Evolutionary conservation across 106 monocot species (phyloP).

Genomic region (Phalaenopsis equestris): DNA sequence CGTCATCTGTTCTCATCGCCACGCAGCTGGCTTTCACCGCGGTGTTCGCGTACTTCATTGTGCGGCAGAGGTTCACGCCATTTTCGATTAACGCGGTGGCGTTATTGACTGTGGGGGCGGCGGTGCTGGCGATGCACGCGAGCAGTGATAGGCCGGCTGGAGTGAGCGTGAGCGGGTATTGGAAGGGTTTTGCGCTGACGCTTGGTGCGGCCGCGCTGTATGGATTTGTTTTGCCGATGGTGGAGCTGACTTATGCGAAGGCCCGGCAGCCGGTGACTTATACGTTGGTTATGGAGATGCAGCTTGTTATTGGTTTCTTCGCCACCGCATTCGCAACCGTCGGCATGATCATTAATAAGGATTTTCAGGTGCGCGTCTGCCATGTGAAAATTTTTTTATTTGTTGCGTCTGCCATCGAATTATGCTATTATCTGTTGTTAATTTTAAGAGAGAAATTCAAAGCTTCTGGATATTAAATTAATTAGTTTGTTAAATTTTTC

Average conservation of each 20-base stretch:
- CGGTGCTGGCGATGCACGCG: constrained; percentile 9
- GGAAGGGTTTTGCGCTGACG: constrained; percentile 9
- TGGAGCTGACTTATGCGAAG: constrained; percentile 14
- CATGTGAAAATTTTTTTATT: no score
- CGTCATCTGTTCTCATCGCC: neutral
- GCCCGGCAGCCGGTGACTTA: neutral
- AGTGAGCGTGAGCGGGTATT: constrained; percentile 2
- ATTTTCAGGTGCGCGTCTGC: constrained; percentile 15
- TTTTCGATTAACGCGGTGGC: constrained; percentile 7
- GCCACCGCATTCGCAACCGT: neutral
- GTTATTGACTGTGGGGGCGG: constrained; percentile 14
- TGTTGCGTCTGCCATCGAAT: no score
- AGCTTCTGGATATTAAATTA: no score
- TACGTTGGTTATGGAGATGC: constrained; percentile 12
- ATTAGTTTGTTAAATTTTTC: no score
- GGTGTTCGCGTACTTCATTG: constrained; percentile 12
- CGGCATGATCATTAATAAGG: constrained; percentile 4
- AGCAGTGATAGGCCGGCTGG: constrained; percentile 4
- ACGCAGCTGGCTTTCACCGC: constrained; percentile 22
- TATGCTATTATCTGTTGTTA: no score
- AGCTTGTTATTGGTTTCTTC: constrained; percentile 3
- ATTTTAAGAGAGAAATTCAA: no score
- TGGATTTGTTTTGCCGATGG: constrained; percentile 17
- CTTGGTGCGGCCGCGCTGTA: constrained; percentile 17
- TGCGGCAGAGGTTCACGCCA: constrained; percentile 10